Evolutionary conservation across 2,329 filamentous ascomycete genomes (phyloP), one percentile per base, ranked within the genome.

Genomic region (Colletotrichum gigasporum): DNA sequence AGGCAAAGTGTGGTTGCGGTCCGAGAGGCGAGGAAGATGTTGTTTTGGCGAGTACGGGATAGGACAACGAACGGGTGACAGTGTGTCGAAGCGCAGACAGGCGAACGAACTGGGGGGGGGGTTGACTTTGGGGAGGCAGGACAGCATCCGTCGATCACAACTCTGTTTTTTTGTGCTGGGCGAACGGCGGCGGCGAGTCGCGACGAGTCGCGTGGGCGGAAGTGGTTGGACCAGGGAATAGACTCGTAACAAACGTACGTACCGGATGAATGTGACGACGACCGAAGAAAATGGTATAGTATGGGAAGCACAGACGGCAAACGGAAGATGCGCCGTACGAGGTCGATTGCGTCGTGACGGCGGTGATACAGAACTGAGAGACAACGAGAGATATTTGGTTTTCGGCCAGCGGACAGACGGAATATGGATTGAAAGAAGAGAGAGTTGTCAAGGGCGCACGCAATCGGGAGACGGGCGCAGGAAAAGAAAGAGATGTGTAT

Each of bases 81-180:
- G 58, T 44, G 26, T 35, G 53, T 63, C 59, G 39, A 41, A 47
- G 55, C 35, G 48, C 60, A 41, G 57, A 50, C 35, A 32, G 22
- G 50, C 62, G 56, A 61, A 65, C 62, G 62, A n/a, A n/a, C n/a
- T 62, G 58, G 48, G 53, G 37, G 62, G 42, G 20, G 39, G 22
- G 55, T 53, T 60, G 47, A 48, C 55, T 63, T 64, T 52, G 62
- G 41, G 39, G 35, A 61, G 18, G 28, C 48, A 50, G 56, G 42
- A 64, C 47, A 53, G 55, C 44, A 44, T 55, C 48, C 42, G 62
- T 55, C 42, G 41, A 55, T 61, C 39, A 37, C 32, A 64, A 39
- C 57, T 60, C 37, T 53, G 30, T 16, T 44, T 35, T 18, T 12
- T 41, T 42, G 51, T 22, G 47, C 39, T 45, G 45, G 26, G 32